phyloP scores from a whole-genome alignment of 2,329 filamentous ascomycete genomes.

The Didymella pinodella region DNA sequence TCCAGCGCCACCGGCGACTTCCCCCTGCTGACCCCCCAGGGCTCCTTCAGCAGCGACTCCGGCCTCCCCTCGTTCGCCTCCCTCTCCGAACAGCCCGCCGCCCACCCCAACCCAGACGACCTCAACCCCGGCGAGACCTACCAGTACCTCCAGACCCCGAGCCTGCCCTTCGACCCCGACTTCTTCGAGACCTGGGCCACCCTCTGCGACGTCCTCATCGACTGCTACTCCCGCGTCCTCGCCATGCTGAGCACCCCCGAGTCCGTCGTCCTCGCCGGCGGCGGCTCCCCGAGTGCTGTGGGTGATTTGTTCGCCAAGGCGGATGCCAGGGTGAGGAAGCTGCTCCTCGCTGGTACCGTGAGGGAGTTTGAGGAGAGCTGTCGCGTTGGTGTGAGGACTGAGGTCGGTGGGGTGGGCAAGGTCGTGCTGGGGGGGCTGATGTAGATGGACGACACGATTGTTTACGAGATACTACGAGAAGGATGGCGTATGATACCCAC shows the following conservation, averaged over 20 bases:
- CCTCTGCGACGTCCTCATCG: conserved; percentile 92
- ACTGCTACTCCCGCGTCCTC: conserved; percentile 84
- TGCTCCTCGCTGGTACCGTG: conserved; percentile 85
- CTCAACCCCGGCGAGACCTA: conserved; percentile 79
- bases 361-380: conserved; percentile 93
- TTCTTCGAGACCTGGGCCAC: conserved; percentile 97
- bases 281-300: conserved; percentile 55
- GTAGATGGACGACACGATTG: conserved; percentile 44
- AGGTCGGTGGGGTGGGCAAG: conserved; percentile 85
- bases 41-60: conserved; percentile 35
- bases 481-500: background rate
- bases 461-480: no score
- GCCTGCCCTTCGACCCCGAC: conserved; percentile 92
- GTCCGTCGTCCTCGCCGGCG: conserved; percentile 35
- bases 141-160: conserved; percentile 85
- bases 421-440: conserved; percentile 89
- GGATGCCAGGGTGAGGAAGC: conserved; percentile 84
- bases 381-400: conserved; percentile 75
- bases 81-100: no score
- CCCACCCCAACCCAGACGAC: conserved; percentile 28
- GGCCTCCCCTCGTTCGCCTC: conserved; percentile 6
- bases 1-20: conserved; percentile 59
- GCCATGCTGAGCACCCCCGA: conserved; percentile 77
- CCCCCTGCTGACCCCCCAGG: conserved; percentile 30
- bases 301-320: conserved; percentile 90